Evolutionary conservation across 1,284 basidiomycete species (phyloP), one percentile per base, ranked within the genome.

Genomic region (Vanrija pseudolonga): DNA sequence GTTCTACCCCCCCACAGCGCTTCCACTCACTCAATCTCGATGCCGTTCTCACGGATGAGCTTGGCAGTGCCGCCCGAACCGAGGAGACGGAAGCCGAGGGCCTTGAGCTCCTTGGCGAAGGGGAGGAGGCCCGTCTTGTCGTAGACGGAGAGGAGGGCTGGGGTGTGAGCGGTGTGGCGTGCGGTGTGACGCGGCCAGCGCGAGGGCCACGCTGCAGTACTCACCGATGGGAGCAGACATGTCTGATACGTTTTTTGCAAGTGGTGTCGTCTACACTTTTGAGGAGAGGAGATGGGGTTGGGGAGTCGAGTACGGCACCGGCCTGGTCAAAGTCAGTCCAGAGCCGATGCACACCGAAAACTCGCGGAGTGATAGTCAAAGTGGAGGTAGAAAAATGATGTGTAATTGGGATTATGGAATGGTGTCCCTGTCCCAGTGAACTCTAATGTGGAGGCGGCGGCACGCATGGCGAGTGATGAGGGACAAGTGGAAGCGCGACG

Each of bases 1-100:
- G 2, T 4, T 12, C 7, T 4, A 12, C 12, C 11, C 9, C 32
- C 26, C 12, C 6, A 4, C 12, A 5, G 38, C 22, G 45, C 19
- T 19, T 38, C 4, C 9, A 82, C 88, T 65, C 69, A 90, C 93
- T 91, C 85, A 66, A 98, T 94, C 49, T 86, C 81, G 59, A 98
- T 84, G 18, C 92, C 93, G 42, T 90, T 88, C 57, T 97, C 93
- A 70, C 96, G 85, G 74, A 99, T 95, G 76, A 90, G 90, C 79
- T 95, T 97, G 51, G 96, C 95, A 19, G 96, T 99, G 55, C 96
- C 95, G 60, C 96, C 96, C 43, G 91, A 95, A 56, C 94, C 96
- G 23, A 98, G 80, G 17, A 98, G 84, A 56, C 86, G 85, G 71
- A 98, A 87, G 38, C 94, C 94, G 50, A 86, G 83, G 50, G 82